Base-by-base conservation (phyloP, 176 grass and related monocot genomes). In the Microstegium vimineum region DNA sequence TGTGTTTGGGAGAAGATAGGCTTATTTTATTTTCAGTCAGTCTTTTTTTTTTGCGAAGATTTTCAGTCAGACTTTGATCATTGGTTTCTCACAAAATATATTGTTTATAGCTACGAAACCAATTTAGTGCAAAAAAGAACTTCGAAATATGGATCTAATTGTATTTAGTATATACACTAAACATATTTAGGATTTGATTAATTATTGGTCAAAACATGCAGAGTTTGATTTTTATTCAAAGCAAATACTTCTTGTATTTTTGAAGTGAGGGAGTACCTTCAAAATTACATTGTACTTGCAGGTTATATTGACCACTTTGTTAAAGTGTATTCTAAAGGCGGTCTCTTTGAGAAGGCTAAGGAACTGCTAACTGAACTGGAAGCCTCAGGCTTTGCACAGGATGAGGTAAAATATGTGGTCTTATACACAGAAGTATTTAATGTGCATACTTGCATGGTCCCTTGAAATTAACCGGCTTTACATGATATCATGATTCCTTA, bases 281-380 rank as follows among this genome's bases (percentile, higher is more conserved):
- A 36, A 74, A 73, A 59, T 67, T 71, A 57, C 49, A 60, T 38
- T 82, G 10, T 13, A 47, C 33, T 67, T 86, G 79, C 81, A 98
- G 92, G 92, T 98, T 87, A 91, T 95, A 71, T 63, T 98, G 62
- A 95, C 87, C 71, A 98, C 95, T 93, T 85, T 95, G 51, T 87
- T 98, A 67, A 98, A 98, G 95, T 98, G 41, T 98, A 98, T 88
- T 92, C 89, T 84, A 95, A 88, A 88, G 89, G 89, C 37, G 90
- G 93, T 84, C 82, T 98, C 61, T 98, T 98, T 88, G 90, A 98
- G 75, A 98, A 98, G 81, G 87, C 92, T 71, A 86, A 88, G 37
- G 85, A 91, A 36, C 77, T 95, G n/a, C 88, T 98, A 77, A 47
- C 69, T 46, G 89, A 98, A 76, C 73, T 98, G 78, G 89, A 91